A percentile compares a stretch with the other conserved stretches of the same genome.
Conservation (phyloP, 1,284 basidiomycete species). For the Lignosus rhinocerotis region DNA sequence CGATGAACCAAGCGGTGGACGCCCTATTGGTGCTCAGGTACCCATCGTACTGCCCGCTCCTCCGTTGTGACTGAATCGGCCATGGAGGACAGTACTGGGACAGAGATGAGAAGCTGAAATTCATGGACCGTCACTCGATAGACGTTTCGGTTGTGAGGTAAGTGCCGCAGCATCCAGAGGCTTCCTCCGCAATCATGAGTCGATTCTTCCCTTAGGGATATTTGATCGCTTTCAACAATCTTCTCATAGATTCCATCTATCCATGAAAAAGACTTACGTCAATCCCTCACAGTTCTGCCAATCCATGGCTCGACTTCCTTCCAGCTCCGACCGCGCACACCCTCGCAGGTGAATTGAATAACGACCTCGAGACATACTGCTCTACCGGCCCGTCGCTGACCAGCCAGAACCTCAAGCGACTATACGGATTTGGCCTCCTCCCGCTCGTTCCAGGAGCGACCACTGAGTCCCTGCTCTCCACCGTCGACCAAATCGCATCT, state of each 20-base stretch:
- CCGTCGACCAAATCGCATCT: slow-evolving; percentile 63
- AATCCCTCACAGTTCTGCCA: slow-evolving; percentile 58
- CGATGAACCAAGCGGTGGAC: slow-evolving; percentile 74
- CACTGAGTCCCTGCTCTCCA: slow-evolving; percentile 54
- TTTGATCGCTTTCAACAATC: too few species aligned
- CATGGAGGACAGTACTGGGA: slow-evolving; percentile 69
- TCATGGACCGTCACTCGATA: slow-evolving; percentile 78
- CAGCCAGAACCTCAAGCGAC: slow-evolving; percentile 47
- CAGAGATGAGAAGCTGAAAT: slow-evolving; percentile 70
- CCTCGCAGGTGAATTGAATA: slow-evolving; percentile 70
- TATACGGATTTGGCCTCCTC: slow-evolving; percentile 84
- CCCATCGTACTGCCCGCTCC: slow-evolving; percentile 2
- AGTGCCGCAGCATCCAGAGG: slow-evolving; percentile 1
- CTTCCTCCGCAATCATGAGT: too few species aligned
- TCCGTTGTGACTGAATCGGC: slow-evolving; percentile 23
- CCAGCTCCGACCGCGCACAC: slow-evolving; percentile 62
- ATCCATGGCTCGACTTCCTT: slow-evolving; percentile 88
- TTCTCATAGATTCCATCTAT: too few species aligned
- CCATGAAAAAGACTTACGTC: not conserved
- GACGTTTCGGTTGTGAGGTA: slow-evolving; percentile 70
- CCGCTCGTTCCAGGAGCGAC: slow-evolving; percentile 73
- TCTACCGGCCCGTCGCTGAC: slow-evolving; percentile 54
- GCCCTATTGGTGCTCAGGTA: slow-evolving; percentile 65
- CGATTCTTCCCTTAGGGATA: too few species aligned
- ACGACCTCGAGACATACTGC: slow-evolving; percentile 78